Base-by-base conservation (phyloP, 2,329 filamentous ascomycete genomes). In the Monilinia aucupariae region DNA sequence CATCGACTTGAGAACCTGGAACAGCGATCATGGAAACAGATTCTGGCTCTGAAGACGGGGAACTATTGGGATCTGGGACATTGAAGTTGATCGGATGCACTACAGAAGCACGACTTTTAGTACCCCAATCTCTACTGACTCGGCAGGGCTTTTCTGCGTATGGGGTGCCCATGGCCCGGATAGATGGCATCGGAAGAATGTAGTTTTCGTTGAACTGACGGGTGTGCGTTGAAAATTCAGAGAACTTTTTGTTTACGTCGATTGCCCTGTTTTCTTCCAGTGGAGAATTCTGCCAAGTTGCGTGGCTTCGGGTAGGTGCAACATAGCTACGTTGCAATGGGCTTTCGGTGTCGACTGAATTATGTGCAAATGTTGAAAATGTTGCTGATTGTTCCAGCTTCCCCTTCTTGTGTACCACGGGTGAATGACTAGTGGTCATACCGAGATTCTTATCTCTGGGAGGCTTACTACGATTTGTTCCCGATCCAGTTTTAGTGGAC, bases 21-120 rank as follows among this genome's bases (percentile, higher is more conserved):
- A 63, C 25, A 9, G 13, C 55, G n/a, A 63, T 37, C 61, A 61
- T 48, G 12, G 55, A 60, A 47, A 63, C 55, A 1, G 56, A 61
- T 22, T 63, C 55, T 6, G 8, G 49, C 4, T 41, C 56, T 30
- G 55, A 49, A 32, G 27, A 45, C 41, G 41, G 13, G 5, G 17
- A 39, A 1, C 8, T 27, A 55, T 9, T 25, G 4, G 7, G 3
- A 2, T 22, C 41, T 25, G 27, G 5, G n/a, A 20, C 7, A 4
- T 34, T 15, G 13, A 6, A 37, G 32, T 30, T 48, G 12, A 12
- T 51, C 10, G 37, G 8, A 13, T 30, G 2, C n/a, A 9, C 32
- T 17, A 7, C 22, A 17, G 34, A 39, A 45, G 20, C 10, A 20
- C n/a, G 7, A 45, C 32, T 53, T 20, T 17, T 53, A 20, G 17